Evolutionary conservation across 352 stramenopile genomes (phyloP).

Genomic region (Pythium catenulatum): DNA sequence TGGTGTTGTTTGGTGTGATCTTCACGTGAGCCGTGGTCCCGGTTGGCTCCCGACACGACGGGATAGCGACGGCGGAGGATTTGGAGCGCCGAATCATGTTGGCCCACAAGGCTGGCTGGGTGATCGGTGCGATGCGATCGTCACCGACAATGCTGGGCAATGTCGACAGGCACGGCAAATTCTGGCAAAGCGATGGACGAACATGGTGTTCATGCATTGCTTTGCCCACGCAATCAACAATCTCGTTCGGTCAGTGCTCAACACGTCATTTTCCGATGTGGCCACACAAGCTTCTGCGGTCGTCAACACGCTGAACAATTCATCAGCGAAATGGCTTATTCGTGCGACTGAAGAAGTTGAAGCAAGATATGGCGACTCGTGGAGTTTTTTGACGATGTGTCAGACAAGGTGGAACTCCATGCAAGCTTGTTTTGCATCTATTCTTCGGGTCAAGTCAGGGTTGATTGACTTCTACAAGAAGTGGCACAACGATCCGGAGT

Average conservation of each 20-base stretch:
- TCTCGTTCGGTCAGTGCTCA: not conserved
- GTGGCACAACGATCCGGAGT: not conserved
- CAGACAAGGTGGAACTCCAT: not conserved
- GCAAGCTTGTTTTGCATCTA: not conserved
- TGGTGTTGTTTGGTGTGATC: not conserved
- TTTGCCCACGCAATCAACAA: slow-evolving; percentile 3
- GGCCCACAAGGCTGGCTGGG: not conserved
- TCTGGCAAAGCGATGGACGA: not conserved
- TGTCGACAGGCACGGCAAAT: not conserved
- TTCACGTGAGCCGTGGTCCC: not conserved
- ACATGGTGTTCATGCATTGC: not conserved
- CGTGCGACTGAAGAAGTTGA: not conserved
- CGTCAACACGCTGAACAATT: not conserved
- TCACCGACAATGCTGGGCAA: not conserved
- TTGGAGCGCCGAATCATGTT: not conserved
- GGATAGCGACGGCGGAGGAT: not conserved
- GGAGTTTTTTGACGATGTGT: not conserved
- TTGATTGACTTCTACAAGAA: not conserved
- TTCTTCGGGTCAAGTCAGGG: not conserved
- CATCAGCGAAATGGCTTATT: not conserved
- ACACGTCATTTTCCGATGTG: not conserved
- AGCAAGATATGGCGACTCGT: not conserved
- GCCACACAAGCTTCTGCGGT: not conserved
- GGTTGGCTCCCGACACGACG: not conserved
- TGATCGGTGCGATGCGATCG: not conserved